Percentiles rank a stretch among this genome's conserved stretches.
These are phyloP conservation scores for Mimosa pudica DNA, from an alignment of 306 rosid genomes.

Conservation along the genomic window DNA sequence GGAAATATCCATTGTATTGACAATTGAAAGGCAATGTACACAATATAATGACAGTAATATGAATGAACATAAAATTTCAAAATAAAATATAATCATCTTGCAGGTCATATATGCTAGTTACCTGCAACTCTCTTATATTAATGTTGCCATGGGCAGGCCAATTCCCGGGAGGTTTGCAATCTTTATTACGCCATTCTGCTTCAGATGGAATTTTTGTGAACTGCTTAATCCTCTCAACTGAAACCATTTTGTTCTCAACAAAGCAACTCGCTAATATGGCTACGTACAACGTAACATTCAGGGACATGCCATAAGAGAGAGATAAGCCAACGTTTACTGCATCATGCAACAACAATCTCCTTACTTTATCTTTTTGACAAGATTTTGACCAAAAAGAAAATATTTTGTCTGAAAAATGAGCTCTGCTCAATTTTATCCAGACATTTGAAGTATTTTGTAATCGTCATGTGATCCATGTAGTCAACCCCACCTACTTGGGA, in stretches of 20 bases:
- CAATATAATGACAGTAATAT: neutral
- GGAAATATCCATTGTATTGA: neutral
- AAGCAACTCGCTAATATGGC: conserved; percentile 85
- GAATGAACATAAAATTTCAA: neutral
- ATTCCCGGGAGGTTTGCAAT: conserved; percentile 66
- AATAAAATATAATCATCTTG: neutral
- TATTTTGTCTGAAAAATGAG: neutral
- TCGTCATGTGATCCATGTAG: too few relatives aligned
- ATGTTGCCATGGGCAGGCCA: conserved; percentile 92
- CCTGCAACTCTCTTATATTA: conserved; percentile 79
- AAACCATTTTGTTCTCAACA: conserved; percentile 90
- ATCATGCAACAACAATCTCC: conserved; percentile 16
- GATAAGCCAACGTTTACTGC: conserved; percentile 88
- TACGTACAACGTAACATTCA: conserved; percentile 72
- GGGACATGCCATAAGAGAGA: conserved; percentile 89
- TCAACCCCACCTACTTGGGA: too few relatives aligned
- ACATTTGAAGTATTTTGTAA: neutral
- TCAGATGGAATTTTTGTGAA: conserved; percentile 81
- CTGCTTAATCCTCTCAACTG: conserved; percentile 91
- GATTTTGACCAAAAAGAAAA: conserved; percentile 9
- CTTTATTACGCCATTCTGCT: conserved; percentile 68
- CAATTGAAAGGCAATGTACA: neutral
- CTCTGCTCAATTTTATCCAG: neutral
- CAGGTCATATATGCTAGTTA: conserved; percentile 7
- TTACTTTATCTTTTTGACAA: conserved; percentile 22